A percentile compares a stretch with the other conserved stretches of the same genome.
These are phyloP conservation scores for Miscanthus lutarioriparius DNA, from an alignment of 176 grass and related monocot species.

Conservation along the genomic window DNA sequence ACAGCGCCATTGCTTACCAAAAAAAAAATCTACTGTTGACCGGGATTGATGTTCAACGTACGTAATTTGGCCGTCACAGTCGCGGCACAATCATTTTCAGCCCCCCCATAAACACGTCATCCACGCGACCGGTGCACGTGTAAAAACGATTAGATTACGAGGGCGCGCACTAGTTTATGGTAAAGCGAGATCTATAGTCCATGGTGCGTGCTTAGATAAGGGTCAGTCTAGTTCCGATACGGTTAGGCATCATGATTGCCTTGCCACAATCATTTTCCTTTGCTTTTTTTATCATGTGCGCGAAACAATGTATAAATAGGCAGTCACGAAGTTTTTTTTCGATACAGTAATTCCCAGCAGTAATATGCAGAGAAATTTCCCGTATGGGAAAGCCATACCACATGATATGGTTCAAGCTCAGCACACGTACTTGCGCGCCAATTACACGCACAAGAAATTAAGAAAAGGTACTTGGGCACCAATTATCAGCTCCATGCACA, in stretches of 20 bases:
- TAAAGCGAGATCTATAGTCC: not conserved
- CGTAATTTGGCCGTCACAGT: conserved; percentile 17
- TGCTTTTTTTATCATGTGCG: not conserved
- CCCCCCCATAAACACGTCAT: conserved; percentile 13
- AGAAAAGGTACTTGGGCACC: not conserved
- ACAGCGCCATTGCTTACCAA: conserved; percentile 10
- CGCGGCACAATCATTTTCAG: conserved; percentile 40
- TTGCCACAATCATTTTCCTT: not conserved
- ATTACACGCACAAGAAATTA: not conserved
- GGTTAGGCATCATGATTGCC: not conserved
- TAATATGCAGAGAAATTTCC: not conserved
- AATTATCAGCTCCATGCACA: not conserved
- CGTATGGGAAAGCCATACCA: not conserved
- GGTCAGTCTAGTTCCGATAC: conserved; percentile 25
- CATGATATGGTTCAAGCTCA: not conserved
- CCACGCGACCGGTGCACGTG: conserved; percentile 31
- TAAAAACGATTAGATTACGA: conserved; percentile 26
- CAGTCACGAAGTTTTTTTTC: not conserved
- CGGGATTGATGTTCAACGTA: not conserved
- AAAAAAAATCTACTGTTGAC: conserved; percentile 26
- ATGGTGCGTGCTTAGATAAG: conserved; percentile 14
- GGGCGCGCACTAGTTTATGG: not conserved
- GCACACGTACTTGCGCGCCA: not conserved
- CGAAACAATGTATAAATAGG: not conserved
- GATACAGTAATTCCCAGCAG: not conserved